phyloP scores from a whole-genome alignment of 331 rosid species.

The Arachis monticola region DNA sequence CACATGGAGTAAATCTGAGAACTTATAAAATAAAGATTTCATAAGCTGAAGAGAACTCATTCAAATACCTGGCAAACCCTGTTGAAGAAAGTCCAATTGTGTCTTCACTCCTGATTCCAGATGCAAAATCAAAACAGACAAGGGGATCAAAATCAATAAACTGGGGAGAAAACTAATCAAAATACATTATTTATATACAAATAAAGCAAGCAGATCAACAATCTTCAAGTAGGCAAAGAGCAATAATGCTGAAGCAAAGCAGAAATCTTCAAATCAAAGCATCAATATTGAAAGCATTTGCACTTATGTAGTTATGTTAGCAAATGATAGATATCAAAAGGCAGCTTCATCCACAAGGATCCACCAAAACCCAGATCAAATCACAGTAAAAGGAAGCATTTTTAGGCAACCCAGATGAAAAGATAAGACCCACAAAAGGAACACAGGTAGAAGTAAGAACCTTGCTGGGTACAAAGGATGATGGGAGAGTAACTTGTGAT shows the following conservation, averaged over 20 bases:
- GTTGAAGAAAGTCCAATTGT: slow-evolving; percentile 91
- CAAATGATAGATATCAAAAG: slow-evolving; percentile 30
- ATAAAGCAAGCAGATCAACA: slow-evolving; percentile 37
- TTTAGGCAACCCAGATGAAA: slow-evolving; percentile 41
- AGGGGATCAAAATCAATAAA: slow-evolving; percentile 27
- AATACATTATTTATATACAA: background rate
- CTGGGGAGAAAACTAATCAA: slow-evolving; percentile 20
- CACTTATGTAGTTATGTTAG: background rate
- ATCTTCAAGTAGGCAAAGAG: slow-evolving; percentile 5
- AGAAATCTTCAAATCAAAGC: slow-evolving; percentile 37
- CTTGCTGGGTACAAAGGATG: slow-evolving; percentile 96
- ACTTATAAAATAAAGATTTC: slow-evolving; percentile 26
- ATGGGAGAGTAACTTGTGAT: slow-evolving; percentile 81
- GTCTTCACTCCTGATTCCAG: slow-evolving; percentile 73
- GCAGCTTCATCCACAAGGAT: slow-evolving; percentile 31
- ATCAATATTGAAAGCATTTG: slow-evolving; percentile 11
- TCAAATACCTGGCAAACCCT: slow-evolving; percentile 83
- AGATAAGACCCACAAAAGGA: slow-evolving; percentile 46
- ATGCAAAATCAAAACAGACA: slow-evolving; percentile 28
- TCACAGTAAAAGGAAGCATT: slow-evolving; percentile 49
- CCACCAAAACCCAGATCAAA: slow-evolving; percentile 30
- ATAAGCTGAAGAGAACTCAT: slow-evolving; percentile 21
- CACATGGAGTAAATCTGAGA: slow-evolving; percentile 9
- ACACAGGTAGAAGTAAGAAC: slow-evolving; percentile 33
- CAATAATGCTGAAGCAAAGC: slow-evolving; percentile 20